Percentiles rank a stretch among this genome's conserved stretches.
phyloP scores from a whole-genome alignment of 2,329 filamentous ascomycete species.

The Plectosphaerella sp. region DNA sequence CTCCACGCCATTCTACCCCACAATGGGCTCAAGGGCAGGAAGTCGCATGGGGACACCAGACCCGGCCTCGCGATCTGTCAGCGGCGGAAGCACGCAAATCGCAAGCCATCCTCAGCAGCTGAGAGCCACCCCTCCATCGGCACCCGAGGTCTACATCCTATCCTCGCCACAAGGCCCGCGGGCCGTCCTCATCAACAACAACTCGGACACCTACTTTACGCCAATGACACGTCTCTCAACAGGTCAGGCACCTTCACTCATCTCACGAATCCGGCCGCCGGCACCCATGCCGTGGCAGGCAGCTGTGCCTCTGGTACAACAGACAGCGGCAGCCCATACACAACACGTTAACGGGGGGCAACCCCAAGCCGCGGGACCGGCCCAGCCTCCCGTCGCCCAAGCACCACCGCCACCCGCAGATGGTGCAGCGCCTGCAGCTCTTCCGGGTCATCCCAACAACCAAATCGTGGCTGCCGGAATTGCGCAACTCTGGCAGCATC shows the following conservation, averaged over 20 bases:
- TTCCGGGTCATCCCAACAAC: slow-evolving; percentile 32
- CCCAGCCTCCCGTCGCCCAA: slow-evolving; percentile 15
- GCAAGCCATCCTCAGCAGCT: slow-evolving; percentile 11
- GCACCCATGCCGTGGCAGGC: neutral
- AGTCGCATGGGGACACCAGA: slow-evolving; percentile 47
- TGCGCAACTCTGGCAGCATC: slow-evolving; percentile 50
- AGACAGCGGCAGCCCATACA: slow-evolving; percentile 12
- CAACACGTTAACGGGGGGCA: slow-evolving; percentile 4
- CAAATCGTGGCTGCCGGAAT: slow-evolving; percentile 31
- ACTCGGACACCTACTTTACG: slow-evolving; percentile 47
- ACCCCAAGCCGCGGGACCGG: slow-evolving; percentile 2
- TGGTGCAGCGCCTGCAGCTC: slow-evolving; percentile 21
- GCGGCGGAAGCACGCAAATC: slow-evolving; percentile 19
- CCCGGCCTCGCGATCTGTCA: slow-evolving; percentile 24
- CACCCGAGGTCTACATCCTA: slow-evolving; percentile 54
- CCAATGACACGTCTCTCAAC: slow-evolving; percentile 24
- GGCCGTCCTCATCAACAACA: slow-evolving; percentile 50
- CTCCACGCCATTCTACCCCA: slow-evolving; percentile 32
- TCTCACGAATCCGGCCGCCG: neutral
- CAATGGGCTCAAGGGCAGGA: slow-evolving; percentile 29
- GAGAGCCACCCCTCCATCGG: slow-evolving; percentile 19
- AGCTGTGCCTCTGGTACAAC: slow-evolving; percentile 13
- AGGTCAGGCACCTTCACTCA: neutral
- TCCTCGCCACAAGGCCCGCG: slow-evolving; percentile 56
- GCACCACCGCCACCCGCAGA: slow-evolving; percentile 21